Conservation (phyloP, 2,329 filamentous ascomycete genomes). For the Fusarium coffeatum region DNA sequence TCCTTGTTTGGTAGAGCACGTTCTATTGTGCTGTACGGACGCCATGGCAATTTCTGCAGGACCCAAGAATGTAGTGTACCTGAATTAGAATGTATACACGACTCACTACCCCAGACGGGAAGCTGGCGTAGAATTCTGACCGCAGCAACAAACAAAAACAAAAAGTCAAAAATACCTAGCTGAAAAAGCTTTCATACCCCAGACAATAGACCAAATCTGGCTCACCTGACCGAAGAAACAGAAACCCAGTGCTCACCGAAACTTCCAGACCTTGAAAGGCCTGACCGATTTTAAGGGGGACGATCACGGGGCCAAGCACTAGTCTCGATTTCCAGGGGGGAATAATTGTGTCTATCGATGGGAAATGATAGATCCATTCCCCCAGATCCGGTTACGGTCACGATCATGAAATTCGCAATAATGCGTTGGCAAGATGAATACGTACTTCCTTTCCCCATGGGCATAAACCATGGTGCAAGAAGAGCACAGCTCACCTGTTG, state of each 20-base stretch:
- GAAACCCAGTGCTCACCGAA: constrained; percentile 42
- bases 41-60: constrained; percentile 24
- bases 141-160: constrained; percentile 11
- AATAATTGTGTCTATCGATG: constrained; percentile 13
- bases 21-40: neutral
- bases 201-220: constrained; percentile 23
- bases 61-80: constrained; percentile 7
- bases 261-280: constrained; percentile 35
- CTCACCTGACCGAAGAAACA: constrained; percentile 40
- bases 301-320: constrained; percentile 41
- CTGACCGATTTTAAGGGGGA: constrained; percentile 33
- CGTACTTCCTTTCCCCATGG: constrained; percentile 10
- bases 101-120: constrained; percentile 42
- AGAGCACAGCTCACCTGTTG: constrained; percentile 24
- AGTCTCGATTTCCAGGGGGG: constrained; percentile 32
- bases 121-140: constrained; percentile 27
- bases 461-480: constrained; percentile 21
- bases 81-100: constrained; percentile 30
- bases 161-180: constrained; percentile 22
- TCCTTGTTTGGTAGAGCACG: constrained; percentile 18
- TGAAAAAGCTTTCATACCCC: constrained; percentile 26
- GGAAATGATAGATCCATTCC: constrained; percentile 26
- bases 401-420: constrained; percentile 34
- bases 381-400: constrained; percentile 35
- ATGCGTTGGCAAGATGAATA: constrained; percentile 19